Conservation (phyloP, 2,329 filamentous ascomycete species). For the Colletotrichum kahawae region DNA sequence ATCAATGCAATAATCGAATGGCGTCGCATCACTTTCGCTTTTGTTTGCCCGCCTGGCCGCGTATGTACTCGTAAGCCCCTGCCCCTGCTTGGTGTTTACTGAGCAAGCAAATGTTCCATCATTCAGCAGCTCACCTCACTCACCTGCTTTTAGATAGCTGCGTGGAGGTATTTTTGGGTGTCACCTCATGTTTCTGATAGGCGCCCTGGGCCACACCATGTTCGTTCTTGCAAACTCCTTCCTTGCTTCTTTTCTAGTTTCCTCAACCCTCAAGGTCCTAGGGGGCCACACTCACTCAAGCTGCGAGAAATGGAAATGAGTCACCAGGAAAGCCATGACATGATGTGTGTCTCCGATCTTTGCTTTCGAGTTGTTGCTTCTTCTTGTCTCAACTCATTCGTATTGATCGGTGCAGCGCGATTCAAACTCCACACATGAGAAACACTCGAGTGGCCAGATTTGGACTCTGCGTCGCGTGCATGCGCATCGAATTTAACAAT, state of each 20-base stretch:
- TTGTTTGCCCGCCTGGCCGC: background rate
- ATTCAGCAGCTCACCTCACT: background rate
- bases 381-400: conserved; percentile 1
- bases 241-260: background rate
- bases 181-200: background rate
- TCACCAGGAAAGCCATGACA: background rate
- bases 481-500: background rate
- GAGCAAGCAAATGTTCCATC: background rate
- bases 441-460: background rate
- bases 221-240: background rate
- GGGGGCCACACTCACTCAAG: background rate
- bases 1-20: background rate
- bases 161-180: background rate
- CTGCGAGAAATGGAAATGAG: background rate
- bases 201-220: background rate
- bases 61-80: background rate
- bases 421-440: background rate
- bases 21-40: background rate
- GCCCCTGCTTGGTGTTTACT: background rate
- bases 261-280: background rate
- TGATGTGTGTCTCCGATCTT: background rate
- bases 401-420: background rate
- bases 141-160: background rate
- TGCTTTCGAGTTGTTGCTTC: conserved; percentile 7
- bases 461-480: background rate